Evolutionary conservation across 2,329 filamentous ascomycete genomes (phyloP), one percentile per base, ranked within the genome.

Genomic region (Talaromyces sp.): DNA sequence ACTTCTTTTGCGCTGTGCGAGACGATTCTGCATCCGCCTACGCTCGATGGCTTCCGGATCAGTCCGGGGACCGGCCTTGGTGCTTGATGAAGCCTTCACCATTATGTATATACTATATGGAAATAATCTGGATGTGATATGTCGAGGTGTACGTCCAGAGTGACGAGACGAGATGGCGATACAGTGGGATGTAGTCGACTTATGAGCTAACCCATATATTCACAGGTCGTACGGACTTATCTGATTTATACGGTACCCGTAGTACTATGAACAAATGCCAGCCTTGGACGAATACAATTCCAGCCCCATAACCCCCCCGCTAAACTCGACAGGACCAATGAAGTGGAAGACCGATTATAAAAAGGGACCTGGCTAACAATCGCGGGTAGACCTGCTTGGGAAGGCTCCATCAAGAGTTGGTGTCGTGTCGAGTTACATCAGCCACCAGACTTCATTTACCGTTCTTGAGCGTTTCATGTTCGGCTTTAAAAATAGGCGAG

Each of bases 1-100:
- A 66, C 64, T 52, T 43, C 64, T 47, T 59, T 66, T 66, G 35
- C 64, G 64, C n/a, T 66, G 64, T 22, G 64, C 64, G 6, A 66
- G 60, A 35, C 64, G 64, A 24, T 66, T 66, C 27, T 66, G 64
- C 64, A 66, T 66, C 59, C 64, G 59, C 22, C 64, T 52, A 33
- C 64, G 64, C 35, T 66, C 64, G 43, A 66, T 62, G 31, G 64
- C 64, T 54, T 66, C 64, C 22, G 64, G 64, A 13, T 66, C 64
- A 27, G 64, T 66, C 54, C 64, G 64, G 24, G 59, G 43, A 22
- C 64, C 64, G 24, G 39, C 27, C 33, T 62, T 66, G 60, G 31
- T 49, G n/a, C 24, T 6, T 39, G 64, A 16, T 11, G 58, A 59
- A 52, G 59, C 10, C 27, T 63, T 63, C 37, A 57, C 61, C 61